Evolutionary conservation across 2,329 filamentous ascomycete genomes (phyloP).

Genomic region (Hymenoscyphus fructigenus): DNA sequence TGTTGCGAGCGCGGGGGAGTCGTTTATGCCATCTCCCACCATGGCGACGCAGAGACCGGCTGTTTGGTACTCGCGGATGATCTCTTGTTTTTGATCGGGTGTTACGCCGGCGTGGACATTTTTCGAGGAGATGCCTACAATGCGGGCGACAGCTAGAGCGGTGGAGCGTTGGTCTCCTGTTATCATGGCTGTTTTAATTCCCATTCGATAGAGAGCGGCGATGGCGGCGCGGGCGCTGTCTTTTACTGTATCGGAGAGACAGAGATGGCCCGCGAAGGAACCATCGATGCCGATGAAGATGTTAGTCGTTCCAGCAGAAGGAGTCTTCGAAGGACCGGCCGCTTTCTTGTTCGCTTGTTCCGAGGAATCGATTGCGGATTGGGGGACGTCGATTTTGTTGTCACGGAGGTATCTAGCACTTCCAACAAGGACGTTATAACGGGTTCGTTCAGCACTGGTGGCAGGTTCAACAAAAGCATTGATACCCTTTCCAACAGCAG

Average conservation of each 20-base stretch:
- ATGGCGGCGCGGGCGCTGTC: constrained; percentile 79
- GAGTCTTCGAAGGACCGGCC: constrained; percentile 36
- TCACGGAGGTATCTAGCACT: constrained; percentile 76
- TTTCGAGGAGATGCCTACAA: constrained; percentile 74
- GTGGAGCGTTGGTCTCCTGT: constrained; percentile 89
- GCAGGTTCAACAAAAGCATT: constrained; percentile 78
- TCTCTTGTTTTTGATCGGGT: constrained; percentile 86
- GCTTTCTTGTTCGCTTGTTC: constrained; percentile 55
- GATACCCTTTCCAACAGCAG: constrained; percentile 81
- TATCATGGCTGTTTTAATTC: constrained; percentile 84
- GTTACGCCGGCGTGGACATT: constrained; percentile 85
- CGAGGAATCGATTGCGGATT: constrained; percentile 61
- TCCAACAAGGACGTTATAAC: constrained; percentile 80
- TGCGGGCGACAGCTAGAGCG: constrained; percentile 76
- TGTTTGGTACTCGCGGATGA: constrained; percentile 74
- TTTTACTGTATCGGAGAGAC: constrained; percentile 88
- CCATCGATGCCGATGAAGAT: constrained; percentile 90
- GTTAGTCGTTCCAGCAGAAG: constrained; percentile 72
- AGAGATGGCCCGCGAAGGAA: constrained; percentile 76
- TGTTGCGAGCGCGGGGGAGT: constrained; percentile 90
- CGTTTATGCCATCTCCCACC: constrained; percentile 98
- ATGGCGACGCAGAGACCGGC: constrained; percentile 82
- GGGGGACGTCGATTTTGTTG: constrained; percentile 65
- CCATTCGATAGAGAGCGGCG: constrained; percentile 78
- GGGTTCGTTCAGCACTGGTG: constrained; percentile 62